Conservation (phyloP, 2,329 filamentous ascomycete genomes). For the Penicillium sp. region DNA sequence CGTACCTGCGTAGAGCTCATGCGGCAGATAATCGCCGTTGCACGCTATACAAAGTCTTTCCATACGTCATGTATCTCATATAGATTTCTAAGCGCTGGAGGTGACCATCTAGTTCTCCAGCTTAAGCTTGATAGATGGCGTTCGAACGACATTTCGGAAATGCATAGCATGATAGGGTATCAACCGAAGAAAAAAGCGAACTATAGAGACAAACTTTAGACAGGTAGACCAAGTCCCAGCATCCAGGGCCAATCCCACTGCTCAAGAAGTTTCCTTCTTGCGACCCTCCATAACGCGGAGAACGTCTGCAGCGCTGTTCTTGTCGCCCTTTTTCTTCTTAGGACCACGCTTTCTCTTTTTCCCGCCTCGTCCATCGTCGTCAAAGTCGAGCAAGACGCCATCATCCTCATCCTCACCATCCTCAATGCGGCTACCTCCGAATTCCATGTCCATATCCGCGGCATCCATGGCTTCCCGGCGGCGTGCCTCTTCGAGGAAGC, state of each 20-base stretch:
- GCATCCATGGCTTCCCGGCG: slow-evolving; percentile 69
- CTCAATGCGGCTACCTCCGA: slow-evolving; percentile 80
- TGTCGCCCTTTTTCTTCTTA: slow-evolving; percentile 52
- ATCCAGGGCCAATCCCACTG: not conserved
- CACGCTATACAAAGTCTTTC: not conserved
- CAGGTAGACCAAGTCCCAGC: not conserved
- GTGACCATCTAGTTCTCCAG: too few relatives aligned
- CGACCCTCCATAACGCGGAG: slow-evolving; percentile 69
- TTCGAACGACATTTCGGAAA: not conserved
- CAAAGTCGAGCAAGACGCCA: slow-evolving; percentile 56
- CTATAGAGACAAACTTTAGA: not conserved
- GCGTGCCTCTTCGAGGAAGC: slow-evolving; percentile 63
- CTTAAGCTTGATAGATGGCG: not conserved
- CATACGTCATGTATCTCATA: not conserved
- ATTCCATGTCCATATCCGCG: slow-evolving; percentile 90
- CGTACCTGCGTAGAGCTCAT: not conserved
- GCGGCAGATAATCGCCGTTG: not conserved
- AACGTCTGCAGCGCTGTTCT: slow-evolving; percentile 72
- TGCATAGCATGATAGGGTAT: not conserved
- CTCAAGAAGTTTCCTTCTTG: slow-evolving; percentile 39
- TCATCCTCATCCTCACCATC: slow-evolving; percentile 78
- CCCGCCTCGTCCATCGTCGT: slow-evolving; percentile 28
- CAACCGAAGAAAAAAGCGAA: not conserved
- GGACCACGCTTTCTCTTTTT: slow-evolving; percentile 53
- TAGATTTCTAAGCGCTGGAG: not conserved